Conservation (phyloP, 2,329 filamentous ascomycete species). For the Phialophora tarda region DNA sequence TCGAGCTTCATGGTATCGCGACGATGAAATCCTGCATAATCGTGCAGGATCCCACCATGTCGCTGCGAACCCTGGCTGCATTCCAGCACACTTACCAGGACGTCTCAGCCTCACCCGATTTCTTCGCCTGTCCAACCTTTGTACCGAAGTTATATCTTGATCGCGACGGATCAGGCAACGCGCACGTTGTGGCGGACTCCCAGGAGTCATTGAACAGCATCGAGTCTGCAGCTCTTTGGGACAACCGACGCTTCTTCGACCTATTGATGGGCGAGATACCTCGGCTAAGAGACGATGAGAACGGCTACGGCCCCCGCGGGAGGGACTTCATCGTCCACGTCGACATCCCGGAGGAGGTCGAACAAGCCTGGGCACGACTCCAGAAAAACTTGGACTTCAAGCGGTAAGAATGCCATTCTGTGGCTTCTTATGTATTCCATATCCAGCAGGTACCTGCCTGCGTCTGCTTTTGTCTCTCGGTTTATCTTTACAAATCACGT, state of each 20-base stretch:
- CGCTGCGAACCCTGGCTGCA: slow-evolving; percentile 49
- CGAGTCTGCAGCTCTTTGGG: slow-evolving; percentile 45
- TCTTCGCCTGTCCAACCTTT: slow-evolving; percentile 46
- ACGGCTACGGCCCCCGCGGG: slow-evolving; percentile 54
- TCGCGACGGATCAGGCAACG: too few relatives aligned
- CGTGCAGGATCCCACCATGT: slow-evolving; percentile 57
- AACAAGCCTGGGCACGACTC: slow-evolving; percentile 44
- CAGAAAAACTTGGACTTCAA: slow-evolving; percentile 15
- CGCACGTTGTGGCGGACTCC: neutral
- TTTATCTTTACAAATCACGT: neutral
- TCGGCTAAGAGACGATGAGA: slow-evolving; percentile 50
- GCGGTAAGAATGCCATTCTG: slow-evolving; percentile 14
- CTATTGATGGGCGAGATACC: slow-evolving; percentile 54
- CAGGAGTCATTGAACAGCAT: slow-evolving; percentile 2
- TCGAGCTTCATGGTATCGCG: slow-evolving; percentile 43
- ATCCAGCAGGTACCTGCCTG: neutral
- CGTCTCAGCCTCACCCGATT: slow-evolving; percentile 29
- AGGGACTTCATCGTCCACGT: slow-evolving; percentile 54
- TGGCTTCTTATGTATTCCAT: neutral
- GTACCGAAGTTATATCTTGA: slow-evolving; percentile 38
- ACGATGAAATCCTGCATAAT: slow-evolving; percentile 44
- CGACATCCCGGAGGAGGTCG: slow-evolving; percentile 48
- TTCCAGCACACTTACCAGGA: slow-evolving; percentile 49
- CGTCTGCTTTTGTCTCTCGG: neutral
- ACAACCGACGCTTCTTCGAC: slow-evolving; percentile 48